Percentiles rank a stretch among this genome's conserved stretches.
Conservation (phyloP, 2,329 filamentous ascomycete genomes). For the Geosmithia flava region DNA sequence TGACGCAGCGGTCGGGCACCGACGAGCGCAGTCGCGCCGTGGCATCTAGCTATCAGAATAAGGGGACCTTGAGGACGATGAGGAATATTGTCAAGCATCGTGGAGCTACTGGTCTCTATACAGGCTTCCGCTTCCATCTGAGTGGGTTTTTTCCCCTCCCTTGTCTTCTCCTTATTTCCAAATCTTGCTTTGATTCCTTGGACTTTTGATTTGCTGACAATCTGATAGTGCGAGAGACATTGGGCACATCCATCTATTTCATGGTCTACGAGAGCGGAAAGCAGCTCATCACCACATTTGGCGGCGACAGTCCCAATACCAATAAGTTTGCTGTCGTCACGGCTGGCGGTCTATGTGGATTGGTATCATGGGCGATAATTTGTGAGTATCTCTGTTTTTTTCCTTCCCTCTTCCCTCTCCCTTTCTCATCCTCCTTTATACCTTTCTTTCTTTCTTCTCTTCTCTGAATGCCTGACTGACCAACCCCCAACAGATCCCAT, state of each 20-base stretch:
- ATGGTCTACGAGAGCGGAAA: conserved; percentile 83
- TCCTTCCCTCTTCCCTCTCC: background rate
- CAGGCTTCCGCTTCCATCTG: conserved; percentile 67
- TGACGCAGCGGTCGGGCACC: conserved; percentile 35
- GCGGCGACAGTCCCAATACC: conserved; percentile 59
- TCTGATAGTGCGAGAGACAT: conserved; percentile 58
- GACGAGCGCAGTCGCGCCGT: conserved; percentile 40
- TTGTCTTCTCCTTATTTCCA: background rate
- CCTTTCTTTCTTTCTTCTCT: background rate
- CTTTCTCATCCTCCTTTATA: background rate
- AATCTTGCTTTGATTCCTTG: too few relatives aligned
- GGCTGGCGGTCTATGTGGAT: conserved; percentile 69
- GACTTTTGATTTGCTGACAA: conserved; percentile 4
- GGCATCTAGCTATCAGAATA: conserved; percentile 61
- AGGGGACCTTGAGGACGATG: conserved; percentile 66
- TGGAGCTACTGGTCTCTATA: conserved; percentile 63
- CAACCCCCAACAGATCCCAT: conserved; percentile 43
- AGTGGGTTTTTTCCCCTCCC: conserved; percentile 34
- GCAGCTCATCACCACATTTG: conserved; percentile 65
- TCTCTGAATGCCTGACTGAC: background rate
- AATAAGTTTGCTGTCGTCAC: conserved; percentile 68
- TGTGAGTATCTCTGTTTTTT: conserved; percentile 39
- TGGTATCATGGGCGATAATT: conserved; percentile 71
- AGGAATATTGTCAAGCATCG: conserved; percentile 65
- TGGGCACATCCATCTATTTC: conserved; percentile 78